Percentiles rank a stretch among this genome's conserved stretches.
These are phyloP conservation scores for Plectosphaerella sp. DNA, from an alignment of 2,329 filamentous ascomycete genomes.

Conservation along the genomic window DNA sequence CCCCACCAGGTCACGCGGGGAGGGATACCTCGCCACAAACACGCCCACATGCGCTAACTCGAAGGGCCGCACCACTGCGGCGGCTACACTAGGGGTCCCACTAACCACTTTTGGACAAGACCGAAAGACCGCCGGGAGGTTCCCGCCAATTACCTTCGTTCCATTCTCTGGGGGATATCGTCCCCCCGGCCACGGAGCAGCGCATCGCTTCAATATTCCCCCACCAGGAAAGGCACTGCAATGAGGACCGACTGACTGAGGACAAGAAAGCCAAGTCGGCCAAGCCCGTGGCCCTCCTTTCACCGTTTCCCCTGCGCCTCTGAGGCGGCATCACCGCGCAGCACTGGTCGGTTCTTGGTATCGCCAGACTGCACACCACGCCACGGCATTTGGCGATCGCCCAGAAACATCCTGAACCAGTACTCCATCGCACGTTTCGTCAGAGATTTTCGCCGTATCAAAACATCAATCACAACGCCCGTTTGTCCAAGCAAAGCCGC, in stretches of 20 bases:
- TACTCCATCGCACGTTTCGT: background rate
- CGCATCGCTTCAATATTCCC: background rate
- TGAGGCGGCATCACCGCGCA: background rate
- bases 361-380: background rate
- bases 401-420: background rate
- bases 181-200: background rate
- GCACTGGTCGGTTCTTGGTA: background rate
- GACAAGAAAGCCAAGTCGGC: no score
- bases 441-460: background rate
- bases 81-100: background rate
- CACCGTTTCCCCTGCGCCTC: background rate
- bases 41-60: background rate
- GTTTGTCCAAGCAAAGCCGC: no score
- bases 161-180: no score
- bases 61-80: background rate
- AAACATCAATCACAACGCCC: no score
- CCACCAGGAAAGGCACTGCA: background rate
- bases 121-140: background rate
- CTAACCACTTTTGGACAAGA: slow-evolving; percentile 1
- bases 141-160: background rate
- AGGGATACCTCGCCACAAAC: background rate
- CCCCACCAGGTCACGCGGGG: background rate
- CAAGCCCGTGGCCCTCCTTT: background rate
- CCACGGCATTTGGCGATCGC: background rate
- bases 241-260: no score